phyloP scores from a whole-genome alignment of 139 green algal genomes.

The Astrephomene gubernaculifera region DNA sequence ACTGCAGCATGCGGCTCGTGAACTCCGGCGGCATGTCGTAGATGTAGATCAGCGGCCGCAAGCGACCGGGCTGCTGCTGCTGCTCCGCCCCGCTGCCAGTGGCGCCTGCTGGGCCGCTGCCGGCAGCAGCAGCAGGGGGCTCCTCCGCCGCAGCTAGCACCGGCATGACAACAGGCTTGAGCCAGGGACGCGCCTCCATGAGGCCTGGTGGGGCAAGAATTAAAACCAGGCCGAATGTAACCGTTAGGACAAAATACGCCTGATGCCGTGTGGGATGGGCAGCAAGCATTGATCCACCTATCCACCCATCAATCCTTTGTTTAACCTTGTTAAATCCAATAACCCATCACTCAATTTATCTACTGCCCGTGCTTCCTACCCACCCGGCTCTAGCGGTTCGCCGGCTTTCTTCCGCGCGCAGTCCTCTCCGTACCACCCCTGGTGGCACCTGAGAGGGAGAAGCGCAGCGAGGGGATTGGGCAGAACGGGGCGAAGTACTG shows the following conservation, averaged over 20 bases:
- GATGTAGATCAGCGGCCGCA: constrained; percentile 69
- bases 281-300: not conserved
- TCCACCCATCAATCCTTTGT: not conserved
- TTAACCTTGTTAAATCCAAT: not conserved
- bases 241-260: not conserved
- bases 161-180: constrained; percentile 4
- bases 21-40: constrained; percentile 67
- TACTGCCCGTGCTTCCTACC: not conserved
- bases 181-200: constrained; percentile 43
- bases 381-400: constrained; percentile 39
- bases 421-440: constrained; percentile 65
- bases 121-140: not conserved
- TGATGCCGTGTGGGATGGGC: not conserved
- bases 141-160: constrained; percentile 22
- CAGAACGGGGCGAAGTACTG: not conserved
- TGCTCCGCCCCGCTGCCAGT: not conserved
- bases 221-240: not conserved
- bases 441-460: constrained; percentile 49
- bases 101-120: not conserved
- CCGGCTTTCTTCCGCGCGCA: constrained; percentile 54
- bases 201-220: not conserved
- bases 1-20: constrained; percentile 60
- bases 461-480: not conserved
- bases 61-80: not conserved
- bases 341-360: not conserved